phyloP scores from a whole-genome alignment of 2,329 filamentous ascomycete species.

The Alternaria ventricosa region DNA sequence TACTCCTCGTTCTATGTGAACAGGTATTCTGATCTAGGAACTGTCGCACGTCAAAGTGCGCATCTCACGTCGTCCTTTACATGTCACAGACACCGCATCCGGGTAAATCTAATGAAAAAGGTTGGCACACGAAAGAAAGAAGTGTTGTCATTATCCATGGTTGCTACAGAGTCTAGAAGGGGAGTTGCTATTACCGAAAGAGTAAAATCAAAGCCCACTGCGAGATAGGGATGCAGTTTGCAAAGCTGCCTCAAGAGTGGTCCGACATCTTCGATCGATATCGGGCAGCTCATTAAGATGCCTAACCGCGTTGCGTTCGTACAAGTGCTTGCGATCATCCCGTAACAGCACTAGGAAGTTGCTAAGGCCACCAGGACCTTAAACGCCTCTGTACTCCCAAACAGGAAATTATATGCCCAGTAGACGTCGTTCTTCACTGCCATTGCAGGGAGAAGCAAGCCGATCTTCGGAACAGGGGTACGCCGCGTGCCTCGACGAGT shows the following conservation, averaged over 20 bases:
- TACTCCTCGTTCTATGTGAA: neutral
- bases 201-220: neutral
- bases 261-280: neutral
- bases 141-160: neutral
- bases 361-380: neutral
- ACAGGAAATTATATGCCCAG: neutral
- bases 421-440: neutral
- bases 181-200: neutral
- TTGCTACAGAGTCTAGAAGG: neutral
- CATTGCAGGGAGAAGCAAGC: neutral
- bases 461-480: neutral
- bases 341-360: neutral
- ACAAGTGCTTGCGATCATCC: neutral
- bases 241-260: neutral
- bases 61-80: neutral
- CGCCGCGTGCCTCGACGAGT: neutral
- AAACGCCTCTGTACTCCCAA: neutral
- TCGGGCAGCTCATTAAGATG: neutral
- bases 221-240: neutral
- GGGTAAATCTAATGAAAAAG: neutral
- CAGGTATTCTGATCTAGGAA: neutral
- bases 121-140: neutral
- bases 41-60: neutral
- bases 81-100: neutral
- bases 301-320: neutral